These are phyloP conservation scores for Thuidium tamariscinum DNA, from an alignment of 225 moss, liverwort and hornwort species.

Conservation along the genomic window DNA sequence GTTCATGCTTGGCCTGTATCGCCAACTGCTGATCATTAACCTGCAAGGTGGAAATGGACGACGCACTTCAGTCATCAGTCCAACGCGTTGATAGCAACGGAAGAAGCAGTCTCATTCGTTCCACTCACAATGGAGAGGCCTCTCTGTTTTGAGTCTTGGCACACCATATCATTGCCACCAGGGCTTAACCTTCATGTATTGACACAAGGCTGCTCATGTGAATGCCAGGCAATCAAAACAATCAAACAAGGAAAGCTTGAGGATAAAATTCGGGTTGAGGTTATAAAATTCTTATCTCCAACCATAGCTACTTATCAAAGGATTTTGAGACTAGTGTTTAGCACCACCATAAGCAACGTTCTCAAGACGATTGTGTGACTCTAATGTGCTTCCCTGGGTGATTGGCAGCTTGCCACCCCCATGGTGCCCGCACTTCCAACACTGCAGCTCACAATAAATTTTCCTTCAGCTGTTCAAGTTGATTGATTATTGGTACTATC, in stretches of 20 bases:
- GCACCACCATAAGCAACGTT: neutral
- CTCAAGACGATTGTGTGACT: neutral
- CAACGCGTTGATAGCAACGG: neutral
- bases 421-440: neutral
- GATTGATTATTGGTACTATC: neutral
- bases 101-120: neutral
- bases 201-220: neutral
- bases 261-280: neutral
- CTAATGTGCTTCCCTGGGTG: neutral
- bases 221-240: neutral
- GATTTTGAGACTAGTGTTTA: neutral
- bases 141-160: neutral
- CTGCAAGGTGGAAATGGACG: constrained; percentile 8
- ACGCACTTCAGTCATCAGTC: constrained; percentile 6
- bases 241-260: neutral
- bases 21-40: neutral
- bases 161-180: neutral
- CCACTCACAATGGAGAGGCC: neutral
- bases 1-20: neutral
- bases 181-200: neutral
- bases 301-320: neutral
- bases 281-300: neutral
- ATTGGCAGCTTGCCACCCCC: neutral
- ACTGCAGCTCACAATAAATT: neutral
- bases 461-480: neutral